phyloP scores from a whole-genome alignment of 441 rosid genomes.

The Oxalis stricta region DNA sequence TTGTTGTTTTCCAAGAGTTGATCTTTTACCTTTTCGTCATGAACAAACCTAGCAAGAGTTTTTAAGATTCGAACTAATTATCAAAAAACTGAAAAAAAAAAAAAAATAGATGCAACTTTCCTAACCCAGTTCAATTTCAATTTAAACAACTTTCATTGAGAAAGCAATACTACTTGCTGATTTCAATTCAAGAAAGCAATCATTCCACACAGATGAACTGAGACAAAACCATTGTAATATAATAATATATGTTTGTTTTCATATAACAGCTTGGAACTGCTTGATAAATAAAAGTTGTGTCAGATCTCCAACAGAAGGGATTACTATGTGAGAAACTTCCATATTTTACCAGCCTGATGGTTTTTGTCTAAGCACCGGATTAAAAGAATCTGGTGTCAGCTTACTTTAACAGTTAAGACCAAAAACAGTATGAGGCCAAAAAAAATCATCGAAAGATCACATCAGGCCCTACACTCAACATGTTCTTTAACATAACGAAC shows the following conservation, averaged over 20 bases:
- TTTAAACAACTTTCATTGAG: too few species aligned
- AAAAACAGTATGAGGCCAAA: too few species aligned
- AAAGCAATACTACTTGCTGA: not conserved
- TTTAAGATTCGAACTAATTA: not conserved
- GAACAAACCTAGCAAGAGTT: constrained; percentile 63
- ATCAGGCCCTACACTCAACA: too few species aligned
- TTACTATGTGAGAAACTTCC: constrained; percentile 80
- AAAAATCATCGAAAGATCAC: too few species aligned
- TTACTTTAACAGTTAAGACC: too few species aligned
- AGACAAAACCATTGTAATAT: not conserved
- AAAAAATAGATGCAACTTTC: too few species aligned
- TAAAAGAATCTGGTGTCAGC: too few species aligned
- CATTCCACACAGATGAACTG: too few species aligned
- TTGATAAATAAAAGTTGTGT: constrained; percentile 90
- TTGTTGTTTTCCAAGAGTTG: constrained; percentile 77
- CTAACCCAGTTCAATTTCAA: too few species aligned
- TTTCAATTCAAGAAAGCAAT: not conserved
- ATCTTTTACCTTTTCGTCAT: constrained; percentile 71
- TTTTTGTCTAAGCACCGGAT: constrained; percentile 56
- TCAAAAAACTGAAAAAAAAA: not conserved
- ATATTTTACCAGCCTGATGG: constrained; percentile 80
- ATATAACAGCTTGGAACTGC: constrained; percentile 97
- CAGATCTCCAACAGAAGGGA: constrained; percentile 95
- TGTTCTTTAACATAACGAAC: too few species aligned
- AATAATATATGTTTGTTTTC: too few species aligned